These are phyloP conservation scores for Clonostachys rosea DNA, from an alignment of 2,329 filamentous ascomycete genomes.

Conservation along the genomic window DNA sequence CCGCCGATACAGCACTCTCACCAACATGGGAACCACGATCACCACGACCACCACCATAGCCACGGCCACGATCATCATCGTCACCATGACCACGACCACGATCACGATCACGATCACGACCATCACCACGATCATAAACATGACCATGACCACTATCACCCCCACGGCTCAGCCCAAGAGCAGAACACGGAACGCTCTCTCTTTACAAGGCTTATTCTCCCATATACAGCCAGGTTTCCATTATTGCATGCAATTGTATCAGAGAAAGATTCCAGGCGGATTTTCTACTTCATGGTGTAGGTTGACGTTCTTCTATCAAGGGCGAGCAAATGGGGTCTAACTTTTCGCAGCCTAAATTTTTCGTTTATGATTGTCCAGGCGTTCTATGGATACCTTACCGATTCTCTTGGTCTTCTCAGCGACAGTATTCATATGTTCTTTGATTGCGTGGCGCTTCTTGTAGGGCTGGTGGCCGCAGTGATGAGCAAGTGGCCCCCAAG, in stretches of 20 bases:
- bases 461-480: constrained; percentile 86
- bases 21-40: constrained; percentile 9
- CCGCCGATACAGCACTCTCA: constrained; percentile 12
- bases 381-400: constrained; percentile 89
- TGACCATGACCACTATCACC: constrained; percentile 12
- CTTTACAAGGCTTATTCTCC: constrained; percentile 71
- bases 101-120: constrained; percentile 11
- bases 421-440: constrained; percentile 99
- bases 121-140: constrained; percentile 20
- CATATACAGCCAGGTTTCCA: constrained; percentile 64
- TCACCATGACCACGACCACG: constrained; percentile 7
- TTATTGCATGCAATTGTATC: constrained; percentile 80
- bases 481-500: constrained; percentile 96
- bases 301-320: constrained; percentile 17
- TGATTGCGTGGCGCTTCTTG: constrained; percentile 86
- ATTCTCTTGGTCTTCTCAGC: constrained; percentile 89
- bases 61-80: constrained; percentile 16
- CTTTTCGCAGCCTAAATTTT: constrained; percentile 71
- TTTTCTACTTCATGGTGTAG: constrained; percentile 95
- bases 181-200: constrained; percentile 52
- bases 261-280: constrained; percentile 88
- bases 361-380: constrained; percentile 92
- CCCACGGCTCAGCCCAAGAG: constrained; percentile 24
- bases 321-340: constrained; percentile 2
- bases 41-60: constrained; percentile 16